Conservation (phyloP, 805 yeast genomes). For the Teunomyces kruisii region DNA sequence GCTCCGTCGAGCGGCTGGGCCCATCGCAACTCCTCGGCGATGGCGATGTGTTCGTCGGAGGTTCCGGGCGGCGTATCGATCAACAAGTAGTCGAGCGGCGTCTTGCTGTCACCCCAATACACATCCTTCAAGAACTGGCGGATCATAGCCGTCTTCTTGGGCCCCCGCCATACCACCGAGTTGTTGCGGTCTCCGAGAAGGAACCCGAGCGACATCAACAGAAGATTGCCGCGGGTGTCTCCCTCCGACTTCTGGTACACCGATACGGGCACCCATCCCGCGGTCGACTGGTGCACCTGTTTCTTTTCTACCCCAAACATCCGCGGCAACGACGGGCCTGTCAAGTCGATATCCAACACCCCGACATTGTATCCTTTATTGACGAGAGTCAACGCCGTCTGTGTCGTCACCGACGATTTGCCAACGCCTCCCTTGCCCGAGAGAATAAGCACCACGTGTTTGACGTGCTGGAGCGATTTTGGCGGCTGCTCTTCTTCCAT, state of each 20-base stretch:
- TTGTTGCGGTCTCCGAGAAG: constrained; percentile 79
- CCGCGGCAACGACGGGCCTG: constrained; percentile 95
- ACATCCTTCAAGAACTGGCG: constrained; percentile 90
- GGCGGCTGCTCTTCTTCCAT: constrained; percentile 23
- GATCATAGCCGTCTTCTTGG: constrained; percentile 97
- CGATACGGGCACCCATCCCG: constrained; percentile 91
- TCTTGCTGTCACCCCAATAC: constrained; percentile 69
- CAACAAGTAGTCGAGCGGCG: constrained; percentile 64
- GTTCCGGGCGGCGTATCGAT: constrained; percentile 99
- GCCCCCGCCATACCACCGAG: constrained; percentile 98
- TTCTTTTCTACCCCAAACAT: constrained; percentile 88
- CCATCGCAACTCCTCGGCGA: constrained; percentile 82
- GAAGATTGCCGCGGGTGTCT: constrained; percentile 41
- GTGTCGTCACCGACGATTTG: constrained; percentile 93
- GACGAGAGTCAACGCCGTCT: constrained; percentile 80
- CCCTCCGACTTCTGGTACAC: constrained; percentile 21
- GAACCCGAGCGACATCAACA: constrained; percentile 87
- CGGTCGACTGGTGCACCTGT: constrained; percentile 76
- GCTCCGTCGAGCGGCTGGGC: constrained; percentile 82
- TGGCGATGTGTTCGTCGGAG: constrained; percentile 95
- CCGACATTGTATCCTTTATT: constrained; percentile 80
- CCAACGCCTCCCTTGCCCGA: constrained; percentile 99
- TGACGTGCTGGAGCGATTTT: constrained; percentile 47
- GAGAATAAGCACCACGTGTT: constrained; percentile 76
- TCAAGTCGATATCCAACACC: constrained; percentile 88